phyloP scores from a whole-genome alignment of 345 rosid species.

The Trapa bicornis region DNA sequence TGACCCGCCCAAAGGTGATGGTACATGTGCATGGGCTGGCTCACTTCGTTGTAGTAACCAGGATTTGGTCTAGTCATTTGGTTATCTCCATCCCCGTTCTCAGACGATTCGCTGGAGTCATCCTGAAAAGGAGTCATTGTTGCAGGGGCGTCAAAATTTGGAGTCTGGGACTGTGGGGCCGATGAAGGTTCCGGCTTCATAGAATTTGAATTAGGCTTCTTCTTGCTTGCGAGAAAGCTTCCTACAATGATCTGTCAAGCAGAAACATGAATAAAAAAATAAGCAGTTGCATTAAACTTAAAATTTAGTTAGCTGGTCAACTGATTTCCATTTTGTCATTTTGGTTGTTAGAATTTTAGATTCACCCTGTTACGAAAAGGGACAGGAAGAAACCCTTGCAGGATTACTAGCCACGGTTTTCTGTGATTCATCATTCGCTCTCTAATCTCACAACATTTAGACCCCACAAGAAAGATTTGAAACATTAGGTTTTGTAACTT shows the following conservation, averaged over 20 bases:
- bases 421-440: too few species aligned
- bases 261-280: background rate
- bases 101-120: constrained; percentile 67
- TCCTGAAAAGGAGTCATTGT: constrained; percentile 57
- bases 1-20: constrained; percentile 45
- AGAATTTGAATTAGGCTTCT: constrained; percentile 28
- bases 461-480: too few species aligned
- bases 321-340: background rate
- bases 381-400: background rate
- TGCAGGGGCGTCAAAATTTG: constrained; percentile 43
- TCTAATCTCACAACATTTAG: too few species aligned
- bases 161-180: constrained; percentile 29
- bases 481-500: too few species aligned
- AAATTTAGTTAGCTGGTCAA: background rate
- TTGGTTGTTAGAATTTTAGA: background rate
- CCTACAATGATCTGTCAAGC: constrained; percentile 65
- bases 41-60: constrained; percentile 20
- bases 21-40: constrained; percentile 51
- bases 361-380: background rate
- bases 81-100: constrained; percentile 42
- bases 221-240: constrained; percentile 62
- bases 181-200: constrained; percentile 48
- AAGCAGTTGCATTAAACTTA: background rate
- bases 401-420: background rate
- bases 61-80: constrained; percentile 14